Conservation (phyloP, 2,329 filamentous ascomycete genomes). For the Talaromyces pinophilus region DNA sequence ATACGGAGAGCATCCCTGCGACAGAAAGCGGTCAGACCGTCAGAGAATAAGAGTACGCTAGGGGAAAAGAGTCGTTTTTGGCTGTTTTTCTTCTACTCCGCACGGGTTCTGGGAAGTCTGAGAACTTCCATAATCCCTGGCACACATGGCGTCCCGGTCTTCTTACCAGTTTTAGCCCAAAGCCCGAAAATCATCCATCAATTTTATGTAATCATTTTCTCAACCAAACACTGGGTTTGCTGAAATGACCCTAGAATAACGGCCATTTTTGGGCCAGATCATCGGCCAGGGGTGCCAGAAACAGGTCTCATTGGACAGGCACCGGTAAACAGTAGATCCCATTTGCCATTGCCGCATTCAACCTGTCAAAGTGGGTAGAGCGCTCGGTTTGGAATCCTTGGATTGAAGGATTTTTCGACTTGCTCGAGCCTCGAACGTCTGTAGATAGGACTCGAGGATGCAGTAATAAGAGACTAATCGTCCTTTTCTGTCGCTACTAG, state of each 20-base stretch:
- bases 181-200: neutral
- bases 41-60: neutral
- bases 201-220: neutral
- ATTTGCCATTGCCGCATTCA: neutral
- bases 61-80: conserved; percentile 4
- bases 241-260: neutral
- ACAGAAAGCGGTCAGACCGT: neutral
- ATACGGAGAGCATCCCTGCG: neutral
- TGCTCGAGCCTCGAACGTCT: neutral
- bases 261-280: neutral
- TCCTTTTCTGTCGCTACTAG: neutral
- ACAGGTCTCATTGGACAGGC: neutral
- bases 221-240: too few species aligned
- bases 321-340: neutral
- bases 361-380: neutral
- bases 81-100: neutral
- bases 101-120: neutral
- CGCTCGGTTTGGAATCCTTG: neutral
- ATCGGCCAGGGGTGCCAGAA: neutral
- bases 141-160: neutral
- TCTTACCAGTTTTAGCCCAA: neutral
- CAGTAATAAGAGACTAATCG: neutral
- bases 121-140: neutral
- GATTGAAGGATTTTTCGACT: neutral
- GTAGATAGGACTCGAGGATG: neutral